phyloP scores from a whole-genome alignment of 2,329 filamentous ascomycete species.

The Volutella citrinella region DNA sequence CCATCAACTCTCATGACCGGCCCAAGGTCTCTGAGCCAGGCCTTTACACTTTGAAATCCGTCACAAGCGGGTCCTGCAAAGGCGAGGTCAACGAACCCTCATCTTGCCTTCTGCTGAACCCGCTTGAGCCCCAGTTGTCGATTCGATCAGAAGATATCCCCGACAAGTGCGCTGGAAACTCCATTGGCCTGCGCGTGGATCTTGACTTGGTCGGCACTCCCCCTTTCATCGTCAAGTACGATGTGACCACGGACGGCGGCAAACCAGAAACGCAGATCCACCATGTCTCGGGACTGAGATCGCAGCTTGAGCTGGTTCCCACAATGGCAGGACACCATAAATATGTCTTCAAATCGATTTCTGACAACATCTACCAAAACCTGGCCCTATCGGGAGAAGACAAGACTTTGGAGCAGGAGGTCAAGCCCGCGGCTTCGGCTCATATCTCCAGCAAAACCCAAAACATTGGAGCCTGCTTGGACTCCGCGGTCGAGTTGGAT shows the following conservation, averaged over 20 bases:
- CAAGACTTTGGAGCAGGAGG: slow-evolving; percentile 76
- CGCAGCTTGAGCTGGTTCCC: slow-evolving; percentile 83
- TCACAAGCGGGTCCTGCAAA: slow-evolving; percentile 76
- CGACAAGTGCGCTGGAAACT: slow-evolving; percentile 92
- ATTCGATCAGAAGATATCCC: slow-evolving; percentile 78
- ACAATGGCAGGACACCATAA: slow-evolving; percentile 78
- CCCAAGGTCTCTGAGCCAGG: slow-evolving; percentile 74
- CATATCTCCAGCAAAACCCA: slow-evolving; percentile 57
- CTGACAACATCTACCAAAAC: slow-evolving; percentile 76
- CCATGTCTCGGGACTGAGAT: slow-evolving; percentile 66
- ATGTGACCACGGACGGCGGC: slow-evolving; percentile 61
- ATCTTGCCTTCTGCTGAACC: slow-evolving; percentile 89
- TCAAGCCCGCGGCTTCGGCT: slow-evolving; percentile 88
- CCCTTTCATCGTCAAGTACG: slow-evolving; percentile 82
- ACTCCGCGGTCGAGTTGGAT: slow-evolving; percentile 72
- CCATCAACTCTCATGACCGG: slow-evolving; percentile 60
- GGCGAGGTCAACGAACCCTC: slow-evolving; percentile 92
- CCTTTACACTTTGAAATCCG: slow-evolving; percentile 78
- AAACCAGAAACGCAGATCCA: slow-evolving; percentile 54
- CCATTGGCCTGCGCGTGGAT: slow-evolving; percentile 84
- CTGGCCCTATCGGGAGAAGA: slow-evolving; percentile 59
- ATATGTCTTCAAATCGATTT: slow-evolving; percentile 79
- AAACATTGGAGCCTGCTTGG: slow-evolving; percentile 71
- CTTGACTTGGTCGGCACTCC: slow-evolving; percentile 89
- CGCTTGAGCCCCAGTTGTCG: slow-evolving; percentile 76